These are phyloP conservation scores for Phaeoacremonium minimum DNA, from an alignment of 2,329 filamentous ascomycete genomes.

Conservation along the genomic window DNA sequence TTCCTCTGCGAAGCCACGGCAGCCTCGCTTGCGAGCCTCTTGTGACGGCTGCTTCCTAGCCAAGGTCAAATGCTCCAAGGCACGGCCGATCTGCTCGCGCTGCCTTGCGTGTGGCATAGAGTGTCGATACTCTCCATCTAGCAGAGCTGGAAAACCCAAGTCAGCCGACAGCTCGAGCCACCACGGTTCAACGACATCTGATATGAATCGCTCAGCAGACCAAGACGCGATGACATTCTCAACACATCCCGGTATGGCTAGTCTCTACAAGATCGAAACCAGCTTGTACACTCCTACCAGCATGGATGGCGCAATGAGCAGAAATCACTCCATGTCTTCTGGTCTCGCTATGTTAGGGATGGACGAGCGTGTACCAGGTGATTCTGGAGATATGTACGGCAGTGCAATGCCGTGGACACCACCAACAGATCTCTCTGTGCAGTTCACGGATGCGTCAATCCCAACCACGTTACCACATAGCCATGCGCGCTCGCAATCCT, in stretches of 20 bases:
- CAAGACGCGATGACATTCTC: constrained; percentile 22
- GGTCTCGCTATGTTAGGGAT: constrained; percentile 17
- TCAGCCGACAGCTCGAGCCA: constrained; percentile 24
- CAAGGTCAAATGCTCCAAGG: constrained; percentile 53
- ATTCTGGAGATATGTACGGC: constrained; percentile 26
- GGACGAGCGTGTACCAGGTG: constrained; percentile 10
- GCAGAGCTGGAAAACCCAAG: constrained; percentile 44
- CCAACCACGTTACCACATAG: constrained; percentile 19
- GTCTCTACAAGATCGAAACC: constrained; percentile 29
- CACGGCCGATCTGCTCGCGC: constrained; percentile 46
- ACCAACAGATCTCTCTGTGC: constrained; percentile 26
- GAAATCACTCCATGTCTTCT: constrained; percentile 27
- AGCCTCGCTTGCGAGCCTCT: constrained; percentile 40
- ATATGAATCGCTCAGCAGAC: constrained; percentile 16
- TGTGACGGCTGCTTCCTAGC: constrained; percentile 52
- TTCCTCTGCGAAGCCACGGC: constrained; percentile 25
- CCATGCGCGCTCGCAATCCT: constrained; percentile 28
- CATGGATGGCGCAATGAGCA: constrained; percentile 25
- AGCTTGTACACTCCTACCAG: constrained; percentile 33
- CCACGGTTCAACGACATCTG: constrained; percentile 9
- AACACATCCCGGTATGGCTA: constrained; percentile 21
- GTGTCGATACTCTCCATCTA: constrained; percentile 49
- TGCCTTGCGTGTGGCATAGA: constrained; percentile 44
- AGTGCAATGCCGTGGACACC: constrained; percentile 33
- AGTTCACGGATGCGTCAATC: constrained; percentile 26